A percentile compares a stretch with the other conserved stretches of the same genome.
Conservation (phyloP, 2,329 filamentous ascomycete species). For the Penicillium fuscoglaucum region DNA sequence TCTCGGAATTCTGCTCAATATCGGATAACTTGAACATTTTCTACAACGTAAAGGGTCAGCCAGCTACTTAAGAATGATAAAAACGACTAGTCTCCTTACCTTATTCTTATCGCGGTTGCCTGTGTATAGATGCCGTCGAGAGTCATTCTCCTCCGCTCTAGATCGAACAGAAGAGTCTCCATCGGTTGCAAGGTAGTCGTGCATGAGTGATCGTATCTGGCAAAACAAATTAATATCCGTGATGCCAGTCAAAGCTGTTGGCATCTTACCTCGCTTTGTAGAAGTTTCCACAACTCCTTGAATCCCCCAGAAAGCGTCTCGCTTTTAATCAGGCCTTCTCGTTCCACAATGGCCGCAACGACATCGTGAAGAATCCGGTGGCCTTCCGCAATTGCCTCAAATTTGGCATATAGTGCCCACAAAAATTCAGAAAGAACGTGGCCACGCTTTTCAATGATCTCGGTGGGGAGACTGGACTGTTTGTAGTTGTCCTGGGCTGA, state of each 20-base stretch:
- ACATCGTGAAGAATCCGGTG: slow-evolving; percentile 93
- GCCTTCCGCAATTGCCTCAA: slow-evolving; percentile 93
- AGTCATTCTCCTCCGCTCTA: slow-evolving; percentile 51
- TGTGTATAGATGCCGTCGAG: slow-evolving; percentile 55
- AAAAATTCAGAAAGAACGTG: slow-evolving; percentile 89
- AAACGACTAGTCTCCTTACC: slow-evolving; percentile 27
- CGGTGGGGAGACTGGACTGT: slow-evolving; percentile 60
- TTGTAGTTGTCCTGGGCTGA: slow-evolving; percentile 46
- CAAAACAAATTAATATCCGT: not conserved
- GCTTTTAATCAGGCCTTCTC: slow-evolving; percentile 67
- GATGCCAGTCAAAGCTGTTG: not conserved
- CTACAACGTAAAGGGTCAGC: slow-evolving; percentile 40
- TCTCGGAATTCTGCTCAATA: slow-evolving; percentile 74
- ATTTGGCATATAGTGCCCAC: slow-evolving; percentile 91
- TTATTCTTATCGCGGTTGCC: slow-evolving; percentile 51
- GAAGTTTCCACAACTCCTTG: slow-evolving; percentile 95
- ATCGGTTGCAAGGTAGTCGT: slow-evolving; percentile 94
- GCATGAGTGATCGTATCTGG: slow-evolving; percentile 79
- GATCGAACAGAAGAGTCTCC: slow-evolving; percentile 66
- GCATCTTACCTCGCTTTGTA: slow-evolving; percentile 74
- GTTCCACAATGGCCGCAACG: slow-evolving; percentile 77
- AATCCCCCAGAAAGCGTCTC: slow-evolving; percentile 80
- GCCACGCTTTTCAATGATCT: slow-evolving; percentile 73
- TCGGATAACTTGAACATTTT: slow-evolving; percentile 78
- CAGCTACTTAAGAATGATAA: not conserved